Evolutionary conservation across 116 monocot genomes (phyloP).

Genomic region (Posidonia oceanica): DNA sequence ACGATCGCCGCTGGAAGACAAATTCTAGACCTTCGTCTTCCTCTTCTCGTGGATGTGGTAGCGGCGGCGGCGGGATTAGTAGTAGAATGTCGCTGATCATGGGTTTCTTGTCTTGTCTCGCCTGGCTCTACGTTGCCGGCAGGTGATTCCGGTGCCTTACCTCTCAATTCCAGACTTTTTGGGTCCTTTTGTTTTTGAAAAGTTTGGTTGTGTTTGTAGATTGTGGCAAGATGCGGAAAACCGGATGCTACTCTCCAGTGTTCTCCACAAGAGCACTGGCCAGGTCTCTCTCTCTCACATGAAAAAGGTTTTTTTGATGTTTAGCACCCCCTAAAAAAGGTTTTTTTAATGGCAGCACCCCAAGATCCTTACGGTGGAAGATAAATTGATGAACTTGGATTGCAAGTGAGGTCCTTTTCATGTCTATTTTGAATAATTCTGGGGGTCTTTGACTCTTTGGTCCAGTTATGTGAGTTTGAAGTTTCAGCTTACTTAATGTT

Average conservation of each 20-base stretch:
- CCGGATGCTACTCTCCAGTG: slow-evolving; percentile 54
- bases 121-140: slow-evolving; percentile 95
- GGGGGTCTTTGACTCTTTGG: neutral
- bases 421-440: neutral
- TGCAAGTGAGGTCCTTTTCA: slow-evolving; percentile 53
- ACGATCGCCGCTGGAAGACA: slow-evolving; percentile 16
- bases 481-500: neutral
- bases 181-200: neutral
- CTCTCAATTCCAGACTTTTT: neutral
- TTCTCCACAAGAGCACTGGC: slow-evolving; percentile 48
- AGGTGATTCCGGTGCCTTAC: slow-evolving; percentile 20
- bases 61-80: too few species aligned
- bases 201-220: slow-evolving; percentile 13
- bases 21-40: slow-evolving; percentile 17
- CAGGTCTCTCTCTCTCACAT: slow-evolving; percentile 23
- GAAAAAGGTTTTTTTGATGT: neutral
- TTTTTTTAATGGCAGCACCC: slow-evolving; percentile 22
- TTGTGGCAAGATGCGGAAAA: slow-evolving; percentile 94
- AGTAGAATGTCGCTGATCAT: slow-evolving; percentile 52
- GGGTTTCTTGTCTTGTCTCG: slow-evolving; percentile 88
- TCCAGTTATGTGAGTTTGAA: neutral
- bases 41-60: slow-evolving; percentile 12
- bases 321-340: neutral
- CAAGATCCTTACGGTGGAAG: slow-evolving; percentile 69
- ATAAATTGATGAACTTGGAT: slow-evolving; percentile 72